Conservation (phyloP, 208 protist species). For the Trypanosomatidae sp. region DNA sequence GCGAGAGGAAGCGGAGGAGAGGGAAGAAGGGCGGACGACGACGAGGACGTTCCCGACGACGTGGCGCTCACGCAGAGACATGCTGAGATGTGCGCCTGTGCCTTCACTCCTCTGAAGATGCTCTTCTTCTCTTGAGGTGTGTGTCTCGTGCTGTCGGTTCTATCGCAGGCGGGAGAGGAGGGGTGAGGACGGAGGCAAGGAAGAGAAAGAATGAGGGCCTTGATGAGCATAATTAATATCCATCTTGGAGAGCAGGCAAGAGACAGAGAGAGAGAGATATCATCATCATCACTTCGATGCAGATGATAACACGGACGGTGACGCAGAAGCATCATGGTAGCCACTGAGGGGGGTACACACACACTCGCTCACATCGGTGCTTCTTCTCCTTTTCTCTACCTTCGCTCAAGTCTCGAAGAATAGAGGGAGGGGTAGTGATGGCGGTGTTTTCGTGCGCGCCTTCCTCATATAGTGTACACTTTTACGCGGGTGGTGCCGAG, state of each 20-base stretch:
- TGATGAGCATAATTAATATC: neutral
- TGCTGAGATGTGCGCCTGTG: neutral
- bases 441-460: neutral
- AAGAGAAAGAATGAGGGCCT: neutral
- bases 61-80: neutral
- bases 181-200: neutral
- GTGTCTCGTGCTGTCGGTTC: neutral
- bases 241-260: neutral
- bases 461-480: neutral
- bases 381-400: neutral
- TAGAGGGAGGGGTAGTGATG: neutral
- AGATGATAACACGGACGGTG: neutral
- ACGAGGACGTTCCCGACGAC: neutral
- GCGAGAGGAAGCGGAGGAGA: neutral
- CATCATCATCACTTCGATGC: neutral
- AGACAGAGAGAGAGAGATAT: neutral
- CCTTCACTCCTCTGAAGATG: neutral
- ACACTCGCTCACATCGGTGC: neutral
- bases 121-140: neutral
- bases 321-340: neutral
- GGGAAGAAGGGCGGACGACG: neutral
- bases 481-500: slow-evolving; percentile 32
- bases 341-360: neutral
- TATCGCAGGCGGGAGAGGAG: neutral
- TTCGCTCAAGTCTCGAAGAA: neutral